Base-by-base conservation (phyloP, 2,329 filamentous ascomycete genomes). In the Cladosporium sp. region DNA sequence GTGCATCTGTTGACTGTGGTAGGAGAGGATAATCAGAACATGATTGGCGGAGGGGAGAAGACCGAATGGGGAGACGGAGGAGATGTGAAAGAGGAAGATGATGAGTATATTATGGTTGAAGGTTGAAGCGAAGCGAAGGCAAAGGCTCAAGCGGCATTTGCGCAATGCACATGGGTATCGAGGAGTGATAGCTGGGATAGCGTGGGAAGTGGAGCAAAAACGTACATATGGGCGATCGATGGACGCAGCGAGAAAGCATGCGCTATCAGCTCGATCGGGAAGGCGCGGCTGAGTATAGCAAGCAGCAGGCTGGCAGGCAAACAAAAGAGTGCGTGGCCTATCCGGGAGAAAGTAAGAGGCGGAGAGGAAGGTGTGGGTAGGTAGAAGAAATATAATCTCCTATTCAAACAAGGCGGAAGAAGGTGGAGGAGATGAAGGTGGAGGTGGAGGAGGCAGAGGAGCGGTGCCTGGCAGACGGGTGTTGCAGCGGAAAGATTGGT, bases 191-290 rank as follows among this genome's bases (percentile, higher is more conserved):
- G 42, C 35, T 16, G 16, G 8, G 18, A 20, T n/a, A 12, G 42
- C 35, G 32, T 45, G 42, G 42, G 42, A 38, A 47, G 43, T 47
- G 43, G 43, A 47, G 43, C 25, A 19, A 33, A 30, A 33, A 30
- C 35, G 22, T 35, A 47, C 43, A 20, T 45, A 35, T 30, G 43
- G n/a, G 43, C 43, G 43, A 47, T 47, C 43, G 43, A 47, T 47
- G n/a, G n/a, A n/a, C n/a, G 43, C 43, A 19, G 32, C 11, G 7
- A 11, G 25, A 39, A 47, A 47, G 43, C n/a, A 47, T 47, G 43
- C 43, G 43, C 43, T 47, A 47, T 47, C 43, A 47, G 43, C 43
- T 38, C n/a, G 43, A 47, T 20, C 11, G 20, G 43, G 43, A 38
- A 39, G 43, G 43, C 25, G 43, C 35, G 35, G 43, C 43, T 38